Base-by-base conservation (phyloP, 2,329 filamentous ascomycete species). In the Hypoxylon sp. region DNA sequence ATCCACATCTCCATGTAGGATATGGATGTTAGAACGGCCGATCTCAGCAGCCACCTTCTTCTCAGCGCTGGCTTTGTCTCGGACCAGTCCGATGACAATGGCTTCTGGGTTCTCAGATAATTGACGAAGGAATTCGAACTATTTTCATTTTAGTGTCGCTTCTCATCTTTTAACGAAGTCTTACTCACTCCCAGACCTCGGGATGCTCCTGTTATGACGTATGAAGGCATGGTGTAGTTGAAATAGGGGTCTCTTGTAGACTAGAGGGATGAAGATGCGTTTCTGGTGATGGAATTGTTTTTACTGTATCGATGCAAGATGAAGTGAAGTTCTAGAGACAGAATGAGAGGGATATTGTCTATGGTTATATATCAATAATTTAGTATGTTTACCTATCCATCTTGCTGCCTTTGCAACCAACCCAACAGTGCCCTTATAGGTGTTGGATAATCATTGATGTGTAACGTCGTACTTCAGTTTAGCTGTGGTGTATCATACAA, bases 81-180 rank as follows among this genome's bases (percentile, higher is more conserved):
- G 76, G 13, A 76, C 78, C 0, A 80, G 63, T 3, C 77, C 78
- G 38, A 81, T 64, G 35, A 81, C 72, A 0, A 64, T 65, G 57
- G 79, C 79, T n/a, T 60, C 44, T 2, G 72, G 62, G 53, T 79
- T 65, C 13, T 62, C 59, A 1, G 79, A 78, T 3, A 80, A 55
- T 19, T 77, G 69, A n/a, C 64, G 66, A 19, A 83, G 52, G 61
- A 82, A 78, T 52, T 74, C 78, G 41, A 73, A 80, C 79, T 81
- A 31, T 25, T 34, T 17, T 29, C 6, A 5, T 4, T 2, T 55
- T 50, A 55, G 40, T 29, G 4, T 30, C 13, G 29, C 15, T 37
- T 29, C 8, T 3, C 3, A 13, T 3, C 4, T 15, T 20, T 27
- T 8, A 15, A 4, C 11, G 6, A 2, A 16, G n/a, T 4, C 3